Evolutionary conservation across 371 early-diverging fungal genomes (phyloP).

Genomic region (Choanephora cucurbitarum): DNA sequence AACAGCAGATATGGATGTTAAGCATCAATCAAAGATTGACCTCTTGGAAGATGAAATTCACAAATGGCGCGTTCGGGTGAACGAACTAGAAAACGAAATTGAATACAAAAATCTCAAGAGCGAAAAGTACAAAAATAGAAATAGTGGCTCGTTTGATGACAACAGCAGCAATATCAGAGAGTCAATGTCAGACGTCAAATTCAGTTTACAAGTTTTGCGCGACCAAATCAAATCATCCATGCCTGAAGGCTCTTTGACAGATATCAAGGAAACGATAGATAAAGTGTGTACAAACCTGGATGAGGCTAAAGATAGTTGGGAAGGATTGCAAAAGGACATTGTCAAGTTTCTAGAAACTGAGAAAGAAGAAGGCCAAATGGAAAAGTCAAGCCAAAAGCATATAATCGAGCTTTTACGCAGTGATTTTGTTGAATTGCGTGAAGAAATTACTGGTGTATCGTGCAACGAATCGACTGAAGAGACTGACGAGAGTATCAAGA

Average conservation of each 20-base stretch:
- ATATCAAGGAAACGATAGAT: slow-evolving; percentile 33
- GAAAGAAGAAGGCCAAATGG: slow-evolving; percentile 15
- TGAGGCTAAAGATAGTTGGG: slow-evolving; percentile 36
- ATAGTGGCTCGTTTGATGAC: neutral
- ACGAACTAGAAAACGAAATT: slow-evolving; percentile 26
- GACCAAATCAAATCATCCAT: slow-evolving; percentile 31
- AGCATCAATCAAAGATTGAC: slow-evolving; percentile 16
- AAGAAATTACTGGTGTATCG: slow-evolving; percentile 27
- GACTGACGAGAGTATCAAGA: slow-evolving; percentile 5
- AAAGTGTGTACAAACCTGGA: slow-evolving; percentile 32
- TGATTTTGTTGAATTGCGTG: slow-evolving; percentile 24
- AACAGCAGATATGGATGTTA: neutral
- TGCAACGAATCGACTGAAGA: slow-evolving; percentile 6
- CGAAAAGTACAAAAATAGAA: neutral
- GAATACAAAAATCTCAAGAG: slow-evolving; percentile 8
- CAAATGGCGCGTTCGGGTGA: slow-evolving; percentile 23
- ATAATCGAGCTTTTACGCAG: slow-evolving; percentile 16
- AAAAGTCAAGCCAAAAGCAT: slow-evolving; percentile 16
- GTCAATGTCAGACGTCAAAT: slow-evolving; percentile 34
- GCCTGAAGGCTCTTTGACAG: slow-evolving; percentile 25
- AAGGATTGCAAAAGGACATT: slow-evolving; percentile 37
- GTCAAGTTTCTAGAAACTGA: slow-evolving; percentile 32
- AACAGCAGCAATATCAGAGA: slow-evolving; percentile 20
- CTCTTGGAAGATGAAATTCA: slow-evolving; percentile 20
- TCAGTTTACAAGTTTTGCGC: slow-evolving; percentile 31